Evolutionary conservation across 192 early-diverging fungal species (phyloP).

Genomic region (Mortierella alpina): DNA sequence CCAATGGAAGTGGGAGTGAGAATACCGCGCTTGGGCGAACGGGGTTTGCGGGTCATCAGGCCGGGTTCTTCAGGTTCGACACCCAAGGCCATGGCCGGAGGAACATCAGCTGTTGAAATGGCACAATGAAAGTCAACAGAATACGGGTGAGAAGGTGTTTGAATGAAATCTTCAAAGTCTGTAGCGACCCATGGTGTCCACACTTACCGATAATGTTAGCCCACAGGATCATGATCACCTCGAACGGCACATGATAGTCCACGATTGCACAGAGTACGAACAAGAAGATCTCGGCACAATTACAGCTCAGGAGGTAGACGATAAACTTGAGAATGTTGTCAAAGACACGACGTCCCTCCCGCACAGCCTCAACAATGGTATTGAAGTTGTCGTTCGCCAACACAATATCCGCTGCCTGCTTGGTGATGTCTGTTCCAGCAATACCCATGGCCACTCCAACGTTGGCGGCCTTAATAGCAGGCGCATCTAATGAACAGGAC

Average conservation of each 20-base stretch:
- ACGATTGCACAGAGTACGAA: constrained; percentile 81
- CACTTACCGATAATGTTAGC: constrained; percentile 90
- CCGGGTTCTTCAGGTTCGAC: constrained; percentile 88
- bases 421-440: constrained; percentile 96
- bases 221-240: constrained; percentile 95
- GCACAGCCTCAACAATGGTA: constrained; percentile 93
- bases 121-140: constrained; percentile 6
- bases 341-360: constrained; percentile 94
- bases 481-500: constrained; percentile 76
- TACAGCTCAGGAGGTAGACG: constrained; percentile 93
- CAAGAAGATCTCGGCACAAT: constrained; percentile 94
- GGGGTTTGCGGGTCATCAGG: constrained; percentile 87
- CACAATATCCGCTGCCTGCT: constrained; percentile 98
- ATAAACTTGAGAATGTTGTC: constrained; percentile 99
- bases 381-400: constrained; percentile 95
- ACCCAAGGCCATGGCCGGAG: constrained; percentile 94
- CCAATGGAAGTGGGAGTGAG: constrained; percentile 70
- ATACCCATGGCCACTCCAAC: constrained; percentile 98
- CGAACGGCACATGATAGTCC: constrained; percentile 88
- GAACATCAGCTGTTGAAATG: constrained; percentile 81
- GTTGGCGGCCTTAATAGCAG: constrained; percentile 95
- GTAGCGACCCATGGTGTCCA: neutral
- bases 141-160: neutral
- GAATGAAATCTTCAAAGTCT: neutral
- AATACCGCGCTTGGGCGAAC: constrained; percentile 80